Base-by-base conservation (phyloP, 495 filamentous ascomycete genomes). In the Mycothermus thermophilus region DNA sequence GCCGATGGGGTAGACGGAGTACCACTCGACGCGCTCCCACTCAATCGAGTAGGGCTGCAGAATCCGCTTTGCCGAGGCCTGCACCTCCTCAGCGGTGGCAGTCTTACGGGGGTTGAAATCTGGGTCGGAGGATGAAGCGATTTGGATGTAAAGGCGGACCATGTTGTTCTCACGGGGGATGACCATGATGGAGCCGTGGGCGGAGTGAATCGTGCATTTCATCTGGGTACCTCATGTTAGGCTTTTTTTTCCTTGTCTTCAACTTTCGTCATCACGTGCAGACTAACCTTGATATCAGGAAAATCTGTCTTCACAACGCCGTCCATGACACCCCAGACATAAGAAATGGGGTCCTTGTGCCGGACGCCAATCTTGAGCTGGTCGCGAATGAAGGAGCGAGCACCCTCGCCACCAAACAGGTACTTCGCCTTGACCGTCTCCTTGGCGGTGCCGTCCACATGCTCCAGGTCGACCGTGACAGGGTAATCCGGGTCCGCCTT, bases 171-270 rank as follows among this genome's bases (percentile, higher is more conserved):
- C 80, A 30, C 80, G 71, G 4, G 80, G 80, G 38, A 85, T 83
- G 34, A 80, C 77, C 57, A 85, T 72, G 38, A 83, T 76, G 10
- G 80, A 81, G 14, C 80, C 80, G 26, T 69, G 54, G 47, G 69
- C 61, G 12, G 76, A 76, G 37, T 79, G 72, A 35, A 85, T 74
- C 1, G 79, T 92, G 58, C 84, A 92, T 72, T 93, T 93, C 67
- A 86, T 88, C 84, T 86, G 41, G 26, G 1, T n/a, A n/a, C n/a
- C n/a, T n/a, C n/a, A n/a, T n/a, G n/a, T n/a, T n/a, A n/a, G n/a
- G n/a, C n/a, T n/a, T n/a, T n/a, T n/a, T n/a, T n/a, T n/a, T n/a
- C n/a, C n/a, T n/a, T n/a, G n/a, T n/a, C n/a, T n/a, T n/a, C n/a
- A n/a, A n/a, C n/a, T n/a, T n/a, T n/a, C n/a, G n/a, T 47, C 32